Conservation (phyloP, 768 basidiomycete species). For the Pleurotus citrinopileatus region DNA sequence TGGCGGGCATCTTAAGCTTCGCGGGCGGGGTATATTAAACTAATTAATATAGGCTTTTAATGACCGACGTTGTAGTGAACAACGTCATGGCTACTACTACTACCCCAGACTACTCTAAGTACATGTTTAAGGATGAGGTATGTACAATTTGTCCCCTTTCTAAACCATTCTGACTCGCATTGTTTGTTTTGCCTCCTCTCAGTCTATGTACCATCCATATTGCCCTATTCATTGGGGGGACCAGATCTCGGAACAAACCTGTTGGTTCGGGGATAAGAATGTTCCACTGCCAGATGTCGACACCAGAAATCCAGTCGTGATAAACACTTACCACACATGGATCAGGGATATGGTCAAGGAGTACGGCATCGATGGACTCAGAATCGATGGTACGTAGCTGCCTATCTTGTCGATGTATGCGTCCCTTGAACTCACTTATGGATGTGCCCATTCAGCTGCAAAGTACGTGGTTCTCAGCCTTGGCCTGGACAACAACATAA, state of each 20-base stretch:
- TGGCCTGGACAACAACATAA: no score
- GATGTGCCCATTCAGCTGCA: conserved; percentile 31
- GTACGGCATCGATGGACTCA: conserved; percentile 81
- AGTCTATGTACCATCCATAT: conserved; percentile 77
- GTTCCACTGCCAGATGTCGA: conserved; percentile 80
- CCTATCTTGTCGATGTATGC: background rate
- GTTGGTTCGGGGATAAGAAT: conserved; percentile 79
- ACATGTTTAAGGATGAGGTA: conserved; percentile 66
- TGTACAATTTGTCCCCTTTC: conserved; percentile 11
- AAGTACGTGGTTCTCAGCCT: conserved; percentile 28
- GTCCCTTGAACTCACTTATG: conserved; percentile 31
- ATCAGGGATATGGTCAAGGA: conserved; percentile 63
- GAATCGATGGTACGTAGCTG: conserved; percentile 63
- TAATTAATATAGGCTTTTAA: conserved; percentile 75
- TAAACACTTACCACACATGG: conserved; percentile 65
- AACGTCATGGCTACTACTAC: conserved; percentile 75
- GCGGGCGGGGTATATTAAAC: no score
- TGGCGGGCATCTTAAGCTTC: background rate
- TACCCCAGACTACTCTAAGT: conserved; percentile 61
- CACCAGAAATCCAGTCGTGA: conserved; percentile 65
- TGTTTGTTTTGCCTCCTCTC: conserved; percentile 14
- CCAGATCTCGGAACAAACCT: conserved; percentile 64
- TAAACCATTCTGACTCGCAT: background rate
- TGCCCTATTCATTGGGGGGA: conserved; percentile 74
- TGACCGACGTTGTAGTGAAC: conserved; percentile 85